phyloP scores from a whole-genome alignment of 768 basidiomycete genomes.

The Megacollybia marginata region DNA sequence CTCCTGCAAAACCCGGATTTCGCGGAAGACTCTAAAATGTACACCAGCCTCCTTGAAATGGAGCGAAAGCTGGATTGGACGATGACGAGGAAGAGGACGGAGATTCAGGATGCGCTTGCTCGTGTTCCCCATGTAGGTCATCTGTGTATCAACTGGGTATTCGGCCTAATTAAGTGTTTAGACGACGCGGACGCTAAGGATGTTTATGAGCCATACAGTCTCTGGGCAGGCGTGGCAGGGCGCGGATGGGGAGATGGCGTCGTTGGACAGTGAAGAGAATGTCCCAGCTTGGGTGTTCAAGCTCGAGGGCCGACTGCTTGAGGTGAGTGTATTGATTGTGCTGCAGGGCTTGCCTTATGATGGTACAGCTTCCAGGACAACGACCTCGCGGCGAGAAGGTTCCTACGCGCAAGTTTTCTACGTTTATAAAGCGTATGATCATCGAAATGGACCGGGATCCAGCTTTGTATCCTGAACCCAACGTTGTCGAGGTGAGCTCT shows the following conservation, averaged over 20 bases:
- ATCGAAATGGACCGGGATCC: slow-evolving; percentile 87
- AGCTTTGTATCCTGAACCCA: slow-evolving; percentile 72
- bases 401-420: slow-evolving; percentile 73
- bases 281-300: slow-evolving; percentile 86
- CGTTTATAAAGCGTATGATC: slow-evolving; percentile 75
- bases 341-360: neutral
- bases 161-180: slow-evolving; percentile 20
- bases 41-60: slow-evolving; percentile 79
- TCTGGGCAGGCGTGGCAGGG: slow-evolving; percentile 85
- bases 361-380: slow-evolving; percentile 46
- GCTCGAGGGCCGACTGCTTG: slow-evolving; percentile 81
- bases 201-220: slow-evolving; percentile 85
- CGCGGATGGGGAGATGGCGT: slow-evolving; percentile 33
- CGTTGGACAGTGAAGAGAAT: slow-evolving; percentile 80
- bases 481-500: slow-evolving; percentile 72
- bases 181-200: slow-evolving; percentile 76
- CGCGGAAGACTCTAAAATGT: slow-evolving; percentile 78
- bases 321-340: slow-evolving; percentile 38
- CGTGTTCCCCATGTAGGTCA: slow-evolving; percentile 58
- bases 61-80: slow-evolving; percentile 95
- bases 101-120: slow-evolving; percentile 84
- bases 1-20: slow-evolving; percentile 70
- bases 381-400: slow-evolving; percentile 50
- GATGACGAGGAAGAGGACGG: slow-evolving; percentile 81
- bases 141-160: neutral